Evolutionary conservation across 2,329 filamentous ascomycete species (phyloP).

Genomic region (Thelonectria olida): DNA sequence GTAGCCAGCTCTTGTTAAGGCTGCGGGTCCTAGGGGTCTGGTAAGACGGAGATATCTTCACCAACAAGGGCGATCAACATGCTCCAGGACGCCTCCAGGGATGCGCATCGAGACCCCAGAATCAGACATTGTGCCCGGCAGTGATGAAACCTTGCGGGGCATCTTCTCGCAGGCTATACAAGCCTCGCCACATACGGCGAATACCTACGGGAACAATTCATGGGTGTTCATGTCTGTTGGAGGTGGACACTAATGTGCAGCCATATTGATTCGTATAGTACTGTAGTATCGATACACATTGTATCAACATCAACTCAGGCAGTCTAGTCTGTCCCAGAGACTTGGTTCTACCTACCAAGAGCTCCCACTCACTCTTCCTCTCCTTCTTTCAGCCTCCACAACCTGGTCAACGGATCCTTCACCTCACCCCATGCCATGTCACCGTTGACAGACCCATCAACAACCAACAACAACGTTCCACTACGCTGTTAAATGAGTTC

Average conservation of each 20-base stretch:
- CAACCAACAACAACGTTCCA: constrained; percentile 12
- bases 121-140: constrained; percentile 1
- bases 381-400: constrained; percentile 12
- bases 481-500: constrained; percentile 14
- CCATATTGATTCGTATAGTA: neutral
- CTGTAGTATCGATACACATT: too few relatives aligned
- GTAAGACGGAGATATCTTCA: too few relatives aligned
- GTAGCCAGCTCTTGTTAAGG: too few relatives aligned
- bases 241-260: neutral
- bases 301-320: too few relatives aligned
- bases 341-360: constrained; percentile 1
- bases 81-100: constrained; percentile 6
- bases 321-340: constrained; percentile 9
- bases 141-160: constrained; percentile 17
- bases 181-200: too few relatives aligned
- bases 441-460: constrained; percentile 5
- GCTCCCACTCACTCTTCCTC: neutral
- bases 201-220: too few relatives aligned
- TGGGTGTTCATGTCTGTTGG: constrained; percentile 1
- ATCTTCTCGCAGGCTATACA: too few relatives aligned
- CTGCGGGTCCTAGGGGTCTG: too few relatives aligned
- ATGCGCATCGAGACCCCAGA: neutral
- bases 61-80: too few relatives aligned
- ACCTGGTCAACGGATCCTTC: constrained; percentile 5
- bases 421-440: constrained; percentile 2